A percentile compares a stretch with the other conserved stretches of the same genome.
Conservation (phyloP, 345 rosid species). For the Xanthoceras sorbifolium region DNA sequence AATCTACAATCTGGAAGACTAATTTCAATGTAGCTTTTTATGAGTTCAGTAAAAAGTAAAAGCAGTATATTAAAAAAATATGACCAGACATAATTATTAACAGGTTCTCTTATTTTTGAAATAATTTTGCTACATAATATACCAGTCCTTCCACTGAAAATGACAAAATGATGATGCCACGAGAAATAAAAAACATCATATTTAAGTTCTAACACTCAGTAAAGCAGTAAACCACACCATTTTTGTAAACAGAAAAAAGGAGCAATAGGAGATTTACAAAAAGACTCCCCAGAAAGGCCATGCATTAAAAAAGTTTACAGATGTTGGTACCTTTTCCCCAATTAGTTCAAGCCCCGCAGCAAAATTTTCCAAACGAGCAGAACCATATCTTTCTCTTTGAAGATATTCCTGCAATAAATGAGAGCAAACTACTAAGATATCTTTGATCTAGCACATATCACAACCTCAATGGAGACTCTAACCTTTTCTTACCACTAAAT, state of each 20-base stretch:
- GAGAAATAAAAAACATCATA: background rate
- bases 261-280: background rate
- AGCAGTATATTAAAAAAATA: background rate
- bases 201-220: background rate
- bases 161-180: background rate
- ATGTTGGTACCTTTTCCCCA: slow-evolving; percentile 68
- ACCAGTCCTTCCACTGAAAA: background rate
- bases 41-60: background rate
- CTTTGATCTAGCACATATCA: slow-evolving; percentile 16
- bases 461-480: background rate
- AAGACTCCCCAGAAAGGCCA: background rate
- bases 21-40: background rate
- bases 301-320: background rate
- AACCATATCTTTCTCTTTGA: slow-evolving; percentile 85
- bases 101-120: background rate
- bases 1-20: background rate
- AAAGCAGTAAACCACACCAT: background rate
- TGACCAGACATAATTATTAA: background rate
- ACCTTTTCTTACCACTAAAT: slow-evolving; percentile 76
- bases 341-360: slow-evolving; percentile 91
- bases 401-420: slow-evolving; percentile 75
- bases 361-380: slow-evolving; percentile 87
- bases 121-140: background rate
- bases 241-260: background rate
- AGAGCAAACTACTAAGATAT: slow-evolving; percentile 12